These are phyloP conservation scores for Pholiota molesta DNA, from an alignment of 768 basidiomycete genomes.

Conservation along the genomic window DNA sequence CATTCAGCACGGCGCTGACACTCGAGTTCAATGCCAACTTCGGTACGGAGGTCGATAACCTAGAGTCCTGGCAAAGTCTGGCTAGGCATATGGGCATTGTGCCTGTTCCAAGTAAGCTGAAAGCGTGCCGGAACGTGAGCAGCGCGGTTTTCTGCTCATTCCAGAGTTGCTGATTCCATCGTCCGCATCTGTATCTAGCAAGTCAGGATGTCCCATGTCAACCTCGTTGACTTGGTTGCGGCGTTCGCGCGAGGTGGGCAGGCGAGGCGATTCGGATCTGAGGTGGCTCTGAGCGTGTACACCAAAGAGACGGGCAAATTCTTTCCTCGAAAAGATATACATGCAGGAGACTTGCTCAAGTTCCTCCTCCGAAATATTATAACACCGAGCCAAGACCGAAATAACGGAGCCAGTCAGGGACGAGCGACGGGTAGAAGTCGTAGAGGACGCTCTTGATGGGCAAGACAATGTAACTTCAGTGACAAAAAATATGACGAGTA, in stretches of 20 bases:
- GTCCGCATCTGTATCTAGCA: neutral
- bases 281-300: conserved; percentile 32
- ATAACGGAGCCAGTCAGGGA: neutral
- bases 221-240: neutral
- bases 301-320: conserved; percentile 25
- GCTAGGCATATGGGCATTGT: neutral
- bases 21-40: neutral
- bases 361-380: conserved; percentile 34
- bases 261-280: neutral
- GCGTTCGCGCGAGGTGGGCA: neutral
- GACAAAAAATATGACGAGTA: too few species aligned
- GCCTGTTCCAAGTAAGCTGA: neutral
- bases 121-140: neutral
- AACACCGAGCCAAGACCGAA: neutral
- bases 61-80: neutral
- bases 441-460: neutral
- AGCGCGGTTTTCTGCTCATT: neutral
- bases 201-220: neutral
- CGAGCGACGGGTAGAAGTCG: neutral
- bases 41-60: neutral
- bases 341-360: conserved; percentile 34
- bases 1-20: neutral
- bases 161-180: neutral
- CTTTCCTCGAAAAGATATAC: conserved; percentile 33
- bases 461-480: neutral